phyloP scores from a whole-genome alignment of 768 basidiomycete species.

The Pleurotus djamor region DNA sequence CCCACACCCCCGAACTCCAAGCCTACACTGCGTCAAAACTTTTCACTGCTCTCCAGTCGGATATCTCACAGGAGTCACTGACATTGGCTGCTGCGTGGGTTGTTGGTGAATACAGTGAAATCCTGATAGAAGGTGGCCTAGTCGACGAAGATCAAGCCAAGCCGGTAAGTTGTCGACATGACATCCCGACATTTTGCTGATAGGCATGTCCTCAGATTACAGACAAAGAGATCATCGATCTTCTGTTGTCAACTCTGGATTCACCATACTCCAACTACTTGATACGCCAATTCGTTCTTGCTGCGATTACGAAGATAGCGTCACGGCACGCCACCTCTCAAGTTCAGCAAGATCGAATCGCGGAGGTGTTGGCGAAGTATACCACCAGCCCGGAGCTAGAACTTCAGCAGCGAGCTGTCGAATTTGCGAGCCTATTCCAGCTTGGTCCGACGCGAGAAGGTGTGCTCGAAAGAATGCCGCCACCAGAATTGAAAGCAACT shows the following conservation, averaged over 20 bases:
- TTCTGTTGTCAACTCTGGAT: slow-evolving; percentile 82
- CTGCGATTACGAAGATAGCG: slow-evolving; percentile 87
- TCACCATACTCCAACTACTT: slow-evolving; percentile 94
- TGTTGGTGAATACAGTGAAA: slow-evolving; percentile 94
- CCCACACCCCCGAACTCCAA: slow-evolving; percentile 96
- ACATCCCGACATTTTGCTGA: background rate
- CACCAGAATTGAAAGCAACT: slow-evolving; percentile 95
- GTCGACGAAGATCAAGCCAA: slow-evolving; percentile 71
- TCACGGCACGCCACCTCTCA: slow-evolving; percentile 69
- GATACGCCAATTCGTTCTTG: slow-evolving; percentile 89
- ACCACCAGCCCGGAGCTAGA: slow-evolving; percentile 91
- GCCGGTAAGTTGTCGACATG: slow-evolving; percentile 39
- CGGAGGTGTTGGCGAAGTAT: slow-evolving; percentile 74
- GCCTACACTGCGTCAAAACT: slow-evolving; percentile 92
- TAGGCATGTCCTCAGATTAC: slow-evolving; percentile 44
- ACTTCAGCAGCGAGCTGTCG: slow-evolving; percentile 93
- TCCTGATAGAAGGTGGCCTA: slow-evolving; percentile 82
- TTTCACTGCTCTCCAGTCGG: slow-evolving; percentile 81
- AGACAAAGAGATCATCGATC: slow-evolving; percentile 83
- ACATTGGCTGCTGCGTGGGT: slow-evolving; percentile 95
- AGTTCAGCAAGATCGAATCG: slow-evolving; percentile 76
- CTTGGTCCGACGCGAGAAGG: slow-evolving; percentile 76
- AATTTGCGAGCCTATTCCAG: slow-evolving; percentile 85
- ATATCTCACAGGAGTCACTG: slow-evolving; percentile 95
- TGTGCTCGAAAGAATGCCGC: slow-evolving; percentile 98